Percentiles rank a stretch among this genome's conserved stretches.
Evolutionary conservation across 2,329 filamentous ascomycete genomes (phyloP).

Genomic region (Epichloe coenophiala): DNA sequence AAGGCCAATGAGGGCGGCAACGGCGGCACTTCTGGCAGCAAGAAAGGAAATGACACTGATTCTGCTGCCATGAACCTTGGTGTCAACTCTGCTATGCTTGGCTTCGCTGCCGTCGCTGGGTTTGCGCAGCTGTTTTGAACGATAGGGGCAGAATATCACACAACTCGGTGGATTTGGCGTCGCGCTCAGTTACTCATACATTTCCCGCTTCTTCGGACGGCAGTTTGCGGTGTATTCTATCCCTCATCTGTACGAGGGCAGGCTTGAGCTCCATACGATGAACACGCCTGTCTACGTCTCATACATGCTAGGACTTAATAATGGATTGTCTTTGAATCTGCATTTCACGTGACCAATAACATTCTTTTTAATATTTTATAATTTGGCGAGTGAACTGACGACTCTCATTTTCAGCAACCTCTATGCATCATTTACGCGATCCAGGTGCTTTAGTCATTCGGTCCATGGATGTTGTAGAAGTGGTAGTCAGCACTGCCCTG

Average conservation of each 20-base stretch:
- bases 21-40: conserved; percentile 15
- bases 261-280: conserved; percentile 13
- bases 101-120: conserved; percentile 31
- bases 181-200: conserved; percentile 20
- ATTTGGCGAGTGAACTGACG: background rate
- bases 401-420: background rate
- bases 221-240: conserved; percentile 21
- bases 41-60: conserved; percentile 18
- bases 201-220: conserved; percentile 21
- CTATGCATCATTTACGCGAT: background rate
- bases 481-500: too few relatives aligned
- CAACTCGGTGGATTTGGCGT: conserved; percentile 22
- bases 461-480: too few relatives aligned
- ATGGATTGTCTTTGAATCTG: conserved; percentile 25
- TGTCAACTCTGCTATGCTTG: conserved; percentile 34
- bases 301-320: conserved; percentile 30
- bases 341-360: background rate
- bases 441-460: too few relatives aligned
- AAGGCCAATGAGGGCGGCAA: conserved; percentile 35
- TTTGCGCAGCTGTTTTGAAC: conserved; percentile 39
- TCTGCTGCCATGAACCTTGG: conserved; percentile 31
- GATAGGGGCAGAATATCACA: conserved; percentile 10
- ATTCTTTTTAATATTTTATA: background rate
- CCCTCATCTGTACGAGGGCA: conserved; percentile 13
- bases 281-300: conserved; percentile 7